phyloP scores from a whole-genome alignment of 768 basidiomycete species.

The Dacryopinax primogenitus region DNA sequence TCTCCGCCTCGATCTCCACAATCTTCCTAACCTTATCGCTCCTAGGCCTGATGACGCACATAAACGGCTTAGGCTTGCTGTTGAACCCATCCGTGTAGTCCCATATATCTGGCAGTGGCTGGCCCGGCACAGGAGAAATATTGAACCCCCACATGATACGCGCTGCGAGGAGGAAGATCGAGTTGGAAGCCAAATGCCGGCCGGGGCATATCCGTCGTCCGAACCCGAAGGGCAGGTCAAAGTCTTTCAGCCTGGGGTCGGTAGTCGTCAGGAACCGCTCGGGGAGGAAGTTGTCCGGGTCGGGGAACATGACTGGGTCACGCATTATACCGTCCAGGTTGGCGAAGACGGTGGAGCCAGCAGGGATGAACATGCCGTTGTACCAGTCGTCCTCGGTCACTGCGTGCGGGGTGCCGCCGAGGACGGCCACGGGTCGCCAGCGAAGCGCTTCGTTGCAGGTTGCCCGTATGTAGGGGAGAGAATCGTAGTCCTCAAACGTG shows the following conservation, averaged over 20 bases:
- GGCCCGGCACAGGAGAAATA: not conserved
- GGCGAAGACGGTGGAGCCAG: not conserved
- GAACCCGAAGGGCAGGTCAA: conserved; percentile 6
- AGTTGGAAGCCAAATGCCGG: not conserved
- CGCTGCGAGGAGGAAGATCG: conserved; percentile 3
- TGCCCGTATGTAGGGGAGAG: conserved; percentile 24
- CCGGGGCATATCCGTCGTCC: conserved; percentile 2
- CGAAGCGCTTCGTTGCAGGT: conserved; percentile 23
- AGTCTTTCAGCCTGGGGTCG: not conserved
- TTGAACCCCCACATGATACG: conserved; percentile 4
- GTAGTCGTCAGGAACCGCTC: conserved; percentile 10
- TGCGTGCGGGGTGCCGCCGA: not conserved
- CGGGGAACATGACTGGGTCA: conserved; percentile 7
- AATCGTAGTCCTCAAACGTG: conserved; percentile 20
- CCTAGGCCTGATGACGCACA: not conserved
- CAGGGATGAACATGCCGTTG: conserved; percentile 5
- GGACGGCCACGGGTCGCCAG: conserved; percentile 12
- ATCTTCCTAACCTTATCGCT: conserved; percentile 2
- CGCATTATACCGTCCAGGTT: conserved; percentile 3
- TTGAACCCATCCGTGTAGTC: conserved; percentile 6
- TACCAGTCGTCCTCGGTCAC: conserved; percentile 3
- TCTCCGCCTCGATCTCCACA: not conserved
- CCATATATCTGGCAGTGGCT: not conserved
- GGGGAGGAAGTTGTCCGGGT: conserved; percentile 10
- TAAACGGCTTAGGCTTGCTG: conserved; percentile 1